A percentile compares a stretch with the other conserved stretches of the same genome.
These are phyloP conservation scores for Tetrahymena borealis DNA, from an alignment of 73 alveolate species.

Conservation along the genomic window DNA sequence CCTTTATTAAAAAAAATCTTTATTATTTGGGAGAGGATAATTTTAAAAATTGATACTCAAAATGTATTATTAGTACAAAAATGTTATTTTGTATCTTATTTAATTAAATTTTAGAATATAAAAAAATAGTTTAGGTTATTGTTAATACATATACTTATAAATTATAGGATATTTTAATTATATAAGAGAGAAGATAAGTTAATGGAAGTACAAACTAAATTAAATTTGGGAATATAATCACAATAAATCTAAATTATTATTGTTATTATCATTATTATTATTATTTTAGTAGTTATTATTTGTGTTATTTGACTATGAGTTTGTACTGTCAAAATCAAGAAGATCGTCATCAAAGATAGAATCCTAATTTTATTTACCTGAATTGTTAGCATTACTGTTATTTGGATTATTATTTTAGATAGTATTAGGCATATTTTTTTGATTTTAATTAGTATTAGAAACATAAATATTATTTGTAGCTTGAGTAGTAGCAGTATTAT, in stretches of 20 bases:
- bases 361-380: not conserved
- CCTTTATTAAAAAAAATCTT: too few relatives aligned
- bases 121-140: too few relatives aligned
- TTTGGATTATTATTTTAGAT: not conserved
- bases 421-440: not conserved
- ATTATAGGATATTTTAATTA: too few relatives aligned
- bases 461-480: not conserved
- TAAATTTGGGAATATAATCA: too few relatives aligned
- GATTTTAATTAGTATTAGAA: not conserved
- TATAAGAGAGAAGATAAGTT: too few relatives aligned
- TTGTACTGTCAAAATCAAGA: not conserved
- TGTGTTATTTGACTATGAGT: not conserved
- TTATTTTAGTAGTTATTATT: not conserved
- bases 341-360: not conserved
- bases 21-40: too few relatives aligned
- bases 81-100: too few relatives aligned
- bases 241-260: not conserved
- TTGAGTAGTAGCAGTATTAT: not conserved
- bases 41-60: too few relatives aligned
- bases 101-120: too few relatives aligned
- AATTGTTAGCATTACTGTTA: not conserved
- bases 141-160: too few relatives aligned
- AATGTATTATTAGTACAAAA: too few relatives aligned
- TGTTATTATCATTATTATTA: not conserved
- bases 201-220: too few relatives aligned